These are phyloP conservation scores for Filobasidium uniguttulatum DNA, from an alignment of 1,284 basidiomycete species.

Conservation along the genomic window DNA sequence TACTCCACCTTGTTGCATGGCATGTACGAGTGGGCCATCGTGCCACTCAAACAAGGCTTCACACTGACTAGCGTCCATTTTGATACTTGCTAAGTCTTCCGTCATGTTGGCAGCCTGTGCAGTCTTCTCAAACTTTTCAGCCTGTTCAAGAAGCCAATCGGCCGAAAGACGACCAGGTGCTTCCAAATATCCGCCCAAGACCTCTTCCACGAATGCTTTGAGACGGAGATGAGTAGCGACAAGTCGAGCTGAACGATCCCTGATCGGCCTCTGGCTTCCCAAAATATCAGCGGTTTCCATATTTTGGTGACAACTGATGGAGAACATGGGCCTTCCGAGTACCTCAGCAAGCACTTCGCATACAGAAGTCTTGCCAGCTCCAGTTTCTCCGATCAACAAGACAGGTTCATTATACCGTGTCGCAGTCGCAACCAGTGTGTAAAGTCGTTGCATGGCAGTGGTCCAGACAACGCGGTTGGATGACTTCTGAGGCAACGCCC, in stretches of 20 bases:
- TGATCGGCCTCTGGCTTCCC: conserved; percentile 83
- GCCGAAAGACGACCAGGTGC: neutral
- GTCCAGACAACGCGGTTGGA: conserved; percentile 65
- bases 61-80: conserved; percentile 1
- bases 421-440: conserved; percentile 67
- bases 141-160: conserved; percentile 1
- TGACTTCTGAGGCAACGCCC: conserved; percentile 23
- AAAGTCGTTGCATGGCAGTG: conserved; percentile 77
- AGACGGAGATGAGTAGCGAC: neutral
- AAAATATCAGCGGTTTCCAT: conserved; percentile 98
- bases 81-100: neutral
- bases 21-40: conserved; percentile 83
- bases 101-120: neutral
- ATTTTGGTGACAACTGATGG: conserved; percentile 94
- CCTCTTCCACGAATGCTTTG: conserved; percentile 16
- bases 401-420: conserved; percentile 87
- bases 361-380: conserved; percentile 93
- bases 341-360: conserved; percentile 77
- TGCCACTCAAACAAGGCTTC: conserved; percentile 90
- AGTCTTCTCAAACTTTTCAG: neutral
- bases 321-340: conserved; percentile 50
- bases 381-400: conserved; percentile 94
- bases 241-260: conserved; percentile 52
- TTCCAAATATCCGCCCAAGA: neutral
- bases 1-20: conserved; percentile 75